Base-by-base conservation (phyloP, 202 grass and related monocot species). In the Bolboschoenoplectus hybrid region DNA sequence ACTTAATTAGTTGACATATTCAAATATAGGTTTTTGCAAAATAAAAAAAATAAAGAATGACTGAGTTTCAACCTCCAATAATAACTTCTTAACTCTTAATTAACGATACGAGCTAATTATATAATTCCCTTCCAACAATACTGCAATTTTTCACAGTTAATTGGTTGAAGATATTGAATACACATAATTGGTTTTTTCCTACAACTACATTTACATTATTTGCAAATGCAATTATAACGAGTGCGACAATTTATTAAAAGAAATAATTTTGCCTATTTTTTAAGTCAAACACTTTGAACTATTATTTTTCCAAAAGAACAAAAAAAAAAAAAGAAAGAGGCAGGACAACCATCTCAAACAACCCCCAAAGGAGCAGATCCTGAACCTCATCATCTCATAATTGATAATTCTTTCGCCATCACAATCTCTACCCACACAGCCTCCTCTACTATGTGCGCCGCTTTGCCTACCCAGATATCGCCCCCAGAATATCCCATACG, bases 361-460 rank as follows among this genome's bases (percentile, higher is more conserved):
- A 63, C 32, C 12, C 20, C 6, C n/a, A 5, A 63, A 65, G 14
- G 71, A 51, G 47, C 71, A 74, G 70, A 50, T 50, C 45, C 19
- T 51, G 46, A 6, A 51, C 41, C 9, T 14, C 19, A 81, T 65
- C 19, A 26, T 26, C 26, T 26, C 26, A 26, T 26, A 26, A 26
- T 26, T 82, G 35, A 14, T 57, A 66, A 62, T 39, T 55, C 46
- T 79, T 79, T 79, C 74, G 46, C 78, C 36, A 20, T 81, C 58
- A 20, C 39, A 52, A 83, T 82, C 17, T 66, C 60, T n/a, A 67
- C 80, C 17, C 80, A 67, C n/a, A 60, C 74, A 9, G 12, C 36
- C 51, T 7, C 7, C 4, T 3, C 0, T 1, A 3, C 13, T 76
- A 20, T 17, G 71, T 75, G 35, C 74, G 10, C 36, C 50, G 41